Evolutionary conservation across 768 basidiomycete genomes (phyloP), one percentile per base, ranked within the genome.

Genomic region (Amanita exitialis): DNA sequence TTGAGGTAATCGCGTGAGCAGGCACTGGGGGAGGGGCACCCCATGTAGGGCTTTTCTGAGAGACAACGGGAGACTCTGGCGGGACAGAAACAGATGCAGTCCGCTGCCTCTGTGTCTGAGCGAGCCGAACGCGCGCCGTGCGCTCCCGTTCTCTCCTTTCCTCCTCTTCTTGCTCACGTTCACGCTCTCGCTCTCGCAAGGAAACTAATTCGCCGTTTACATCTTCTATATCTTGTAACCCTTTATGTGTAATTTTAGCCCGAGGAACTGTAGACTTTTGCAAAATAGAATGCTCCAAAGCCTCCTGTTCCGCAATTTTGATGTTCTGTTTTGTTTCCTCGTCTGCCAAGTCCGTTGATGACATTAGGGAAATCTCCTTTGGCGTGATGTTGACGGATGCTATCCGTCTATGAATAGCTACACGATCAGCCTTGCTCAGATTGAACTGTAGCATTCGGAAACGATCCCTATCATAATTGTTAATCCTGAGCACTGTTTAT

Each of bases 371-470:
- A 48, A 95, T 79, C 55, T 83, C 83, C 61, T 76, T 75, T 6
- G 90, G 78, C 44, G 80, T 68, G 39, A 94, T 79, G 52, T 71
- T 72, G 30, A 74, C 74, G 18, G 76, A 78, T 30, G 80, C 81
- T 61, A 95, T 89, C 57, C 86, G 81, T 59, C 76, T 79, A 64
- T 92, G 89, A 57, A 95, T 78, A 54, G 75, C 72, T 52, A 82
- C 77, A 60, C 90, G 86, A 60, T 93, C 90, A 60, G 72, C 69
- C 68, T 92, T 82, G 71, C 76, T 86, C 61, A 95, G 69, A 68
- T 95, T 95, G 69, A 90, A 95, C 53, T 79, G 80, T 46, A 93
- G 75, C 76, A 84, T 93, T 53, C 91, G 82, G 70, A 92, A 94
- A 60, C 90, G 89, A 67, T 90, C 86, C 73, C 90, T 92, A 54